Evolutionary conservation across 2,329 filamentous ascomycete genomes (phyloP).

Genomic region (Pyrenochaeta sp.): DNA sequence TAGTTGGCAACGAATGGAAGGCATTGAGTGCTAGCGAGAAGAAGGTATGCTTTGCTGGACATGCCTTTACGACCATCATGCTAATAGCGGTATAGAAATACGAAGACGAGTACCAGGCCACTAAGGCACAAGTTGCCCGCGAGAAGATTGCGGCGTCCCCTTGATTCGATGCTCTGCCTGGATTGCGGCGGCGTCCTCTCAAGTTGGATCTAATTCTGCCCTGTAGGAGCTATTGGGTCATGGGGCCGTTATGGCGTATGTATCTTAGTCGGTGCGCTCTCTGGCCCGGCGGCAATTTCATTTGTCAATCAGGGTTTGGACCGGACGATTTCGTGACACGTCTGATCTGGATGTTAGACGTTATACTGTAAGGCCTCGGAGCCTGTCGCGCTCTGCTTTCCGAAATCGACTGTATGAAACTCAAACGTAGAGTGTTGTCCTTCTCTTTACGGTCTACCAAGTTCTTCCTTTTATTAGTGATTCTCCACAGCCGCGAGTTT

Average conservation of each 20-base stretch:
- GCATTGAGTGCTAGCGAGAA: conserved; percentile 57
- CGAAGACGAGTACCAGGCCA: conserved; percentile 33
- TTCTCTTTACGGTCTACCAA: background rate
- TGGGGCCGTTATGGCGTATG: background rate
- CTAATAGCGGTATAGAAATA: conserved; percentile 43
- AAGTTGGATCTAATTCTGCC: background rate
- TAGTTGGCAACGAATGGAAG: conserved; percentile 60
- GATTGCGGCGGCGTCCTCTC: conserved; percentile 20
- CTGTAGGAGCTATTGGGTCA: background rate
- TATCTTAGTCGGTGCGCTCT: conserved; percentile 6
- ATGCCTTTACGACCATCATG: conserved; percentile 2
- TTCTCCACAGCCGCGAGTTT: too few relatives aligned
- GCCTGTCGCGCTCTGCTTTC: background rate
- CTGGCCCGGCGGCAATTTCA: conserved; percentile 7
- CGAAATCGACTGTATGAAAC: background rate
- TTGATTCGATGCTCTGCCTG: background rate
- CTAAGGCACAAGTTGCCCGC: conserved; percentile 11
- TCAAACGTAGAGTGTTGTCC: background rate
- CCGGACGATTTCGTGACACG: conserved; percentile 4
- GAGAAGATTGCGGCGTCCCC: conserved; percentile 16
- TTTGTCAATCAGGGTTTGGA: conserved; percentile 6
- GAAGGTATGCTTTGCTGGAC: conserved; percentile 49
- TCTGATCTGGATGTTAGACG: conserved; percentile 28
- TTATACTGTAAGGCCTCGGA: background rate
- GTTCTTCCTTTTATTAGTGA: background rate